Evolutionary conservation across 2,329 filamentous ascomycete genomes (phyloP).

Genomic region (Emydomyces testavorans): DNA sequence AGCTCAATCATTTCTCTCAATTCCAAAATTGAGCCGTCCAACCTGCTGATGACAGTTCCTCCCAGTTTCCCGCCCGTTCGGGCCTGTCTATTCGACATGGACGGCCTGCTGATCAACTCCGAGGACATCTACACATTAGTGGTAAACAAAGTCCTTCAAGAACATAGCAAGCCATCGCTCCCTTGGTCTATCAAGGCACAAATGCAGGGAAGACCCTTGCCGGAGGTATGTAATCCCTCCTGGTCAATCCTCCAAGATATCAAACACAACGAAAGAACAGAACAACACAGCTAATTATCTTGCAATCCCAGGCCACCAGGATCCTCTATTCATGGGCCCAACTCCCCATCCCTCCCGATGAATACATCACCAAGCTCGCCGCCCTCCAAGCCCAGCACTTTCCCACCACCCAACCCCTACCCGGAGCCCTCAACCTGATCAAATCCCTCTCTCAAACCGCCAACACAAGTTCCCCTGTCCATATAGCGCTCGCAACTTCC

Average conservation of each 20-base stretch:
- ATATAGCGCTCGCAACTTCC: constrained; percentile 79
- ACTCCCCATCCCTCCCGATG: constrained; percentile 60
- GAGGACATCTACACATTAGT: constrained; percentile 81
- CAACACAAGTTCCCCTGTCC: constrained; percentile 41
- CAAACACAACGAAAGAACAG: background rate
- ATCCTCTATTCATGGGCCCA: constrained; percentile 74
- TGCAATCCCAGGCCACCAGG: constrained; percentile 38
- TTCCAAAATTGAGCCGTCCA: background rate
- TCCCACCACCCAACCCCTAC: constrained; percentile 60
- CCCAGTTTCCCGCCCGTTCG: constrained; percentile 63
- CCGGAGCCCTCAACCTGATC: constrained; percentile 64
- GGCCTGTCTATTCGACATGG: constrained; percentile 97
- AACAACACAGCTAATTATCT: too few species aligned
- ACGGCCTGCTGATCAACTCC: constrained; percentile 85
- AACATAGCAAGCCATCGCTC: constrained; percentile 61
- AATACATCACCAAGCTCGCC: constrained; percentile 52
- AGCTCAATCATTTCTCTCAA: background rate
- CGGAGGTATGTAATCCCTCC: constrained; percentile 34
- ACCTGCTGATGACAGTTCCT: background rate
- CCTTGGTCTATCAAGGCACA: constrained; percentile 93
- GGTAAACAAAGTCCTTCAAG: constrained; percentile 68
- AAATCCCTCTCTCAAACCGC: constrained; percentile 26
- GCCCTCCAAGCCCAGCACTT: constrained; percentile 62
- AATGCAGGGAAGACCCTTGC: constrained; percentile 56
- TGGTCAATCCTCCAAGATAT: background rate